Evolutionary conservation across 768 basidiomycete genomes (phyloP), one percentile per base, ranked within the genome.

Genomic region (Amanita pseudoporphyria): DNA sequence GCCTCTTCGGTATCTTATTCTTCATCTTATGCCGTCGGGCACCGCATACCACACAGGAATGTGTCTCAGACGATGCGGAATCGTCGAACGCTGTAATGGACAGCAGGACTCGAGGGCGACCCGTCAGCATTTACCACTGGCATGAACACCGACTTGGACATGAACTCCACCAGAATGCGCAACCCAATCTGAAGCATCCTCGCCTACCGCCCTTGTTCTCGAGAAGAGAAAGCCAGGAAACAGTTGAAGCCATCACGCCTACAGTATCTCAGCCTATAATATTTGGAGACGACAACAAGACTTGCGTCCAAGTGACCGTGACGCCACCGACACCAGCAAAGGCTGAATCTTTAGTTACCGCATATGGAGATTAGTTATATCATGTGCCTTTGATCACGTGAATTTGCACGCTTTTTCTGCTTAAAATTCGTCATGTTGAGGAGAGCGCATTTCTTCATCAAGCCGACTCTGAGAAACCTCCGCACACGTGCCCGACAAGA

Each of bases 311-410:
- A 39, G 57, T 65, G n/a, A 53, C 61, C 50, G 45, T 67, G 26
- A 67, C 65, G 39, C 65, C 65, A 10, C 65, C 65, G 19, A 65
- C 64, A 13, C 65, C 65, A 1, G 56, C 57, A 38, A 61, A 58
- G 51, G 54, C 55, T 31, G 49, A 49, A 19, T 41, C 24, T 6
- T 41, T 58, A 7, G n/a, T 53, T 55, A 12, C 53, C 52, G 7
- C 30, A 35, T 45, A 49, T 56, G 43, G 30, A 41, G 9, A 46
- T 47, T 24, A 35, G 47, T 28, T 38, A 49, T 16, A 35, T 58
- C 24, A 56, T 50, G n/a, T n/a, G n/a, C n/a, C n/a, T 35, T 21
- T 51, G 54, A 13, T 28, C 26, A 48, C 41, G 40, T 33, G 24
- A 32, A 57, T 41, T 59, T 55, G 5, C 60, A 61, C 44, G 52